These are phyloP conservation scores for Penicillium rolfsii DNA, from an alignment of 2,329 filamentous ascomycete genomes.

Conservation along the genomic window DNA sequence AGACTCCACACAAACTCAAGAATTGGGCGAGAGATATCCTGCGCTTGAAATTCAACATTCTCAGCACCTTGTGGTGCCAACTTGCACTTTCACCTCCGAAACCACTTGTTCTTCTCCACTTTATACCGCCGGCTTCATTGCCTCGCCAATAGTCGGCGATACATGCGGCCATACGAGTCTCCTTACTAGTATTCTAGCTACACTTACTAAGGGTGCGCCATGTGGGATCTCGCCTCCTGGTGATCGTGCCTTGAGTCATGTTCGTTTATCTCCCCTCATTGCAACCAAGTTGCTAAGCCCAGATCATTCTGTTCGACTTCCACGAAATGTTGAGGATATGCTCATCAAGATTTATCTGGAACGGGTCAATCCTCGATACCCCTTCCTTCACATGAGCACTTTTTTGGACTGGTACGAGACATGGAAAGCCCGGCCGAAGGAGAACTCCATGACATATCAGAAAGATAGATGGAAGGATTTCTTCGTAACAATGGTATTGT, in stretches of 20 bases:
- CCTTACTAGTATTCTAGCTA: conserved; percentile 17
- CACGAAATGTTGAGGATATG: conserved; percentile 8
- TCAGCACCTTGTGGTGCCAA: background rate
- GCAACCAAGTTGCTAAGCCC: background rate
- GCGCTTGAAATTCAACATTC: background rate
- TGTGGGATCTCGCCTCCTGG: background rate
- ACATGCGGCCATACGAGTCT: conserved; percentile 15
- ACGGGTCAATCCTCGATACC: conserved; percentile 24
- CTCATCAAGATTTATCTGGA: conserved; percentile 19
- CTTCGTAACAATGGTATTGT: conserved; percentile 21
- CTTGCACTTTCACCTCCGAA: background rate
- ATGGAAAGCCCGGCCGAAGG: conserved; percentile 13
- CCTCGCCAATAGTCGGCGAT: background rate
- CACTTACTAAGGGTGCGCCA: conserved; percentile 5
- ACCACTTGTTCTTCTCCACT: background rate
- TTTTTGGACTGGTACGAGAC: conserved; percentile 20
- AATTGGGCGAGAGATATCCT: background rate
- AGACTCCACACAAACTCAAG: background rate
- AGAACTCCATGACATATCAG: background rate
- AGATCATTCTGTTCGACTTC: conserved; percentile 3
- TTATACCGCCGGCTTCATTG: background rate
- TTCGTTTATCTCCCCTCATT: background rate
- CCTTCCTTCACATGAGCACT: conserved; percentile 18
- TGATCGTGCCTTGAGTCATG: background rate
- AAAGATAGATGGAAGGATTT: conserved; percentile 20